phyloP scores from a whole-genome alignment of 1,284 basidiomycete species.

The Marasmius oreades region DNA sequence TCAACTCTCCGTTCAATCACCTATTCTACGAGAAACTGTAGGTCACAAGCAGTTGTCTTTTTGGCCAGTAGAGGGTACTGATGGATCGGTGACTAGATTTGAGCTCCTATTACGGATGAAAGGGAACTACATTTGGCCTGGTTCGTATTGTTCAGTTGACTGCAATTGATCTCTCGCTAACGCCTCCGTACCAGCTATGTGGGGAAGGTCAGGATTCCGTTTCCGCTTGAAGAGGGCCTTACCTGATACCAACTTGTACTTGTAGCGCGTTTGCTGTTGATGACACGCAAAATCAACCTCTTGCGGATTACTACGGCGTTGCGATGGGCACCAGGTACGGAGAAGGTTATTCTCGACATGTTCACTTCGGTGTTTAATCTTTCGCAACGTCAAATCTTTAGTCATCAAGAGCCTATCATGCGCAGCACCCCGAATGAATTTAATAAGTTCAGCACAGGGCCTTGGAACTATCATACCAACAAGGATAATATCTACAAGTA shows the following conservation, averaged over 20 bases:
- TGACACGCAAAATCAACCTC: conserved; percentile 58
- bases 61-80: too few relatives aligned
- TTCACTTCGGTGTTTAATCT: neutral
- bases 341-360: neutral
- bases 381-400: conserved; percentile 21
- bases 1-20: conserved; percentile 57
- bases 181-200: conserved; percentile 33
- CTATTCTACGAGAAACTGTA: conserved; percentile 62
- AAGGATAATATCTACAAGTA: conserved; percentile 51
- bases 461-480: conserved; percentile 61
- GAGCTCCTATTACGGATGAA: conserved; percentile 68
- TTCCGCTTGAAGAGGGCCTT: conserved; percentile 6
- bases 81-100: conserved; percentile 37
- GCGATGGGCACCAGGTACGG: conserved; percentile 65
- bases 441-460: conserved; percentile 47
- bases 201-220: conserved; percentile 32
- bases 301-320: conserved; percentile 66
- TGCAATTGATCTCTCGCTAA: neutral
- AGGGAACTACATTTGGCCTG: conserved; percentile 70
- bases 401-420: conserved; percentile 67
- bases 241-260: too few relatives aligned
- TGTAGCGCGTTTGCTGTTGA: conserved; percentile 65
- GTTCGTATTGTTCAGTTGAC: conserved; percentile 23
- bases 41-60: too few relatives aligned
- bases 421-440: conserved; percentile 61